Conservation (phyloP, 2,329 filamentous ascomycete genomes). For the Cryphonectria parasitica region DNA sequence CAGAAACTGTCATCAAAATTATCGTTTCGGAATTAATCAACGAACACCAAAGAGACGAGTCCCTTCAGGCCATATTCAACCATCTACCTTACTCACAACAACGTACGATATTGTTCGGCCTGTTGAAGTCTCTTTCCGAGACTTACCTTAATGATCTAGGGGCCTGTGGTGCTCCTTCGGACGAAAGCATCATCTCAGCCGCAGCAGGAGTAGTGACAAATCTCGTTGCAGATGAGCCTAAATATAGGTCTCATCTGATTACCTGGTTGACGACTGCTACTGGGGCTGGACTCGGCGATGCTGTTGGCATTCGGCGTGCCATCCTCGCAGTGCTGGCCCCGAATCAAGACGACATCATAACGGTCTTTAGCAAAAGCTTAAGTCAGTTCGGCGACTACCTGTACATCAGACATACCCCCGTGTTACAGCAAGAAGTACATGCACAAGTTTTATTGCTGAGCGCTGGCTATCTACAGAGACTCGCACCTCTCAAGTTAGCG, state of each 20-base stretch:
- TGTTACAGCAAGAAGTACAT: conserved; percentile 87
- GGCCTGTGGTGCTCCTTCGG: conserved; percentile 36
- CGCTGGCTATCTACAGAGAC: conserved; percentile 74
- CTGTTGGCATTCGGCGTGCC: conserved; percentile 68
- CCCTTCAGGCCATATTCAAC: conserved; percentile 40
- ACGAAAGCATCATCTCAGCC: conserved; percentile 54
- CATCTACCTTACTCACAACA: conserved; percentile 48
- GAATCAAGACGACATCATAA: conserved; percentile 54
- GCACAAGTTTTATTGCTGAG: conserved; percentile 78
- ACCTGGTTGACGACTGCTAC: conserved; percentile 68
- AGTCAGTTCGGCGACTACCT: conserved; percentile 81
- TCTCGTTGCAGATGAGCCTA: conserved; percentile 52
- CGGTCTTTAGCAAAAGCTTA: conserved; percentile 69
- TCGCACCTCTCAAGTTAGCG: conserved; percentile 66
- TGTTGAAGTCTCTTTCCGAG: conserved; percentile 51
- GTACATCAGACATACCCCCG: conserved; percentile 82
- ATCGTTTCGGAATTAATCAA: conserved; percentile 42
- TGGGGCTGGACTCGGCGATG: conserved; percentile 67
- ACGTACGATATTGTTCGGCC: conserved; percentile 44
- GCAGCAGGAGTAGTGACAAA: conserved; percentile 59
- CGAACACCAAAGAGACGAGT: conserved; percentile 34
- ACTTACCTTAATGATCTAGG: conserved; percentile 45
- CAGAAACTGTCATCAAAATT: conserved; percentile 49
- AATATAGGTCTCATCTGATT: conserved; percentile 58
- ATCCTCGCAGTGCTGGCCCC: conserved; percentile 61